Evolutionary conservation across 2,329 filamentous ascomycete species (phyloP).

Genomic region (Penicillium sp.): DNA sequence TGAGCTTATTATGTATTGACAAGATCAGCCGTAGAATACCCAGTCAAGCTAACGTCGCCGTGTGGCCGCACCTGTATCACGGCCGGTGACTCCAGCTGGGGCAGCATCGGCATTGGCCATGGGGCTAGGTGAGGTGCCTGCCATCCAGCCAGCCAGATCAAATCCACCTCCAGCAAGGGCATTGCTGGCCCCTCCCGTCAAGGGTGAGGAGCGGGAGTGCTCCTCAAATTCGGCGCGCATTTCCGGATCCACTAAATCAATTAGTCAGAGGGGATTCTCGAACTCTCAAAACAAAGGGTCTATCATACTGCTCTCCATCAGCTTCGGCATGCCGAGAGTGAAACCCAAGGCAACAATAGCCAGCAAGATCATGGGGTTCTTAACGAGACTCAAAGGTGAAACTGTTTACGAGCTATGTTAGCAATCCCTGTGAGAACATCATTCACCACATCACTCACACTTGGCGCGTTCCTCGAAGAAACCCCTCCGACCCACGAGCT

Average conservation of each 20-base stretch:
- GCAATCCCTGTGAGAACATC: background rate
- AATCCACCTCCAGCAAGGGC: slow-evolving; percentile 64
- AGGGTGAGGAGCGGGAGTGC: slow-evolving; percentile 73
- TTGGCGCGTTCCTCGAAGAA: slow-evolving; percentile 75
- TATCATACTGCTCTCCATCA: slow-evolving; percentile 89
- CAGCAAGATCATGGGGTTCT: slow-evolving; percentile 96
- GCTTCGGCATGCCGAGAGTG: slow-evolving; percentile 89
- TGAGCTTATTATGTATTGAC: background rate
- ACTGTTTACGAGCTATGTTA: slow-evolving; percentile 49
- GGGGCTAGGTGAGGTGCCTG: slow-evolving; percentile 49
- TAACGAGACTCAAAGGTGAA: slow-evolving; percentile 77
- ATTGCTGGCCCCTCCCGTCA: slow-evolving; percentile 58
- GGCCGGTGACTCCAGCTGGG: slow-evolving; percentile 25
- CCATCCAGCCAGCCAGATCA: slow-evolving; percentile 69
- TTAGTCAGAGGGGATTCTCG: background rate
- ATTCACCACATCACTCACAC: slow-evolving; percentile 59
- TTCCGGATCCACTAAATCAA: slow-evolving; percentile 83
- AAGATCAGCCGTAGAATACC: slow-evolving; percentile 15
- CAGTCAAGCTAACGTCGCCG: slow-evolving; percentile 23
- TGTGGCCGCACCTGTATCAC: slow-evolving; percentile 26
- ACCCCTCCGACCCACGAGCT: slow-evolving; percentile 63
- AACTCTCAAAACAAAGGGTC: background rate
- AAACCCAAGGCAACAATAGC: slow-evolving; percentile 77
- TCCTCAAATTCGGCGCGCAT: slow-evolving; percentile 90
- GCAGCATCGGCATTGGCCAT: slow-evolving; percentile 19